phyloP scores from a whole-genome alignment of 805 yeast genomes.

The Cyberlindnera xylosilytica region DNA sequence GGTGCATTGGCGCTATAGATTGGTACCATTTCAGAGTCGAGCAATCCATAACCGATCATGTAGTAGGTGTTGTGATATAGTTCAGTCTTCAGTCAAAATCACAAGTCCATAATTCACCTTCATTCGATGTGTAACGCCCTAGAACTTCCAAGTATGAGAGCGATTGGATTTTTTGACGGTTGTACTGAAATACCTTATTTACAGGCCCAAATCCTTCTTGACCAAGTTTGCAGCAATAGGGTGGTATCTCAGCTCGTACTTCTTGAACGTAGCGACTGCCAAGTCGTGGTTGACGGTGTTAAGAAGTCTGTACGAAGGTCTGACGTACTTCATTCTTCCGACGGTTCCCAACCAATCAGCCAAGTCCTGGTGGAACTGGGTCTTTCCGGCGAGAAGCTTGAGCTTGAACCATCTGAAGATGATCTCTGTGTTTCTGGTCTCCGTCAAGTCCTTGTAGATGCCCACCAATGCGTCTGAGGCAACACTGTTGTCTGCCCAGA shows the following conservation, averaged over 20 bases:
- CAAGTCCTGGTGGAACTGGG: slow-evolving; percentile 45
- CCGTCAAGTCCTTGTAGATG: slow-evolving; percentile 37
- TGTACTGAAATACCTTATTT: too few relatives aligned
- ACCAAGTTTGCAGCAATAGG: slow-evolving; percentile 84
- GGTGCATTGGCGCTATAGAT: too few relatives aligned
- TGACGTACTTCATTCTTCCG: slow-evolving; percentile 91
- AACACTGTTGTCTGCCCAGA: slow-evolving; percentile 32
- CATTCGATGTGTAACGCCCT: too few relatives aligned
- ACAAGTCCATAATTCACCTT: too few relatives aligned
- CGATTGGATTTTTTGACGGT: too few relatives aligned
- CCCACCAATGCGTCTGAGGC: slow-evolving; percentile 36
- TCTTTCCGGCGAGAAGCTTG: slow-evolving; percentile 52
- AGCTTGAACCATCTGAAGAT: slow-evolving; percentile 73
- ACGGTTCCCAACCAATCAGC: slow-evolving; percentile 88
- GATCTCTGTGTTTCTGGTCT: slow-evolving; percentile 75
- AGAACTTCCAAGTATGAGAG: too few relatives aligned
- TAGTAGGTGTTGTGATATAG: too few relatives aligned
- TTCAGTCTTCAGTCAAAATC: too few relatives aligned
- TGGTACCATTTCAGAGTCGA: too few relatives aligned
- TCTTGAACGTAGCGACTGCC: slow-evolving; percentile 64
- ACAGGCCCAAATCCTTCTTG: slow-evolving; percentile 68
- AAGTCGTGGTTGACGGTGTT: slow-evolving; percentile 59
- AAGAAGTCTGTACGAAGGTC: slow-evolving; percentile 77
- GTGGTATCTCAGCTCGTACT: slow-evolving; percentile 62
- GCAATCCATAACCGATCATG: too few relatives aligned